These are phyloP conservation scores for Diospyros lotus DNA, from an alignment of 148 eudicot genomes.

Conservation along the genomic window DNA sequence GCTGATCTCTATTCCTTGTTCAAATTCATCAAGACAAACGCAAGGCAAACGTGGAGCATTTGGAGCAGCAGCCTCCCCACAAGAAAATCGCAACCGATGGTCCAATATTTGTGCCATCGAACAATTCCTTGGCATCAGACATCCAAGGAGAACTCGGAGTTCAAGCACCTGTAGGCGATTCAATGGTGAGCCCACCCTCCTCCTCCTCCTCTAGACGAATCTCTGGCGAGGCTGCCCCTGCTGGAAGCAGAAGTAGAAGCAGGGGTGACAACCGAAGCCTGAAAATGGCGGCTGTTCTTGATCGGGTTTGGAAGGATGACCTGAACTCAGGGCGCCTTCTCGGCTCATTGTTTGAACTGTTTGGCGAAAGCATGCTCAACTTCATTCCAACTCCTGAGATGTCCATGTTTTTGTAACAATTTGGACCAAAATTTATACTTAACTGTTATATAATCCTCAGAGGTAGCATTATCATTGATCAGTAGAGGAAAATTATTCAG, in stretches of 20 bases:
- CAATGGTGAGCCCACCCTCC: constrained; percentile 19
- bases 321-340: constrained; percentile 57
- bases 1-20: too few species aligned
- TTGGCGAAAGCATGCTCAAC: constrained; percentile 61
- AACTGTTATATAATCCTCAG: not conserved
- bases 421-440: not conserved
- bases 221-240: constrained; percentile 1
- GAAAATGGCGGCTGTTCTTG: constrained; percentile 37
- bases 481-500: not conserved
- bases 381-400: constrained; percentile 61
- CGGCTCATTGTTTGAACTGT: constrained; percentile 40
- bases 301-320: constrained; percentile 73
- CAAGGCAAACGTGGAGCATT: constrained; percentile 34
- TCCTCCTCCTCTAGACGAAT: constrained; percentile 31
- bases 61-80: constrained; percentile 42
- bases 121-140: constrained; percentile 29
- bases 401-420: constrained; percentile 44
- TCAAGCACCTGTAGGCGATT: constrained; percentile 19
- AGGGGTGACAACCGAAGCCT: constrained; percentile 17
- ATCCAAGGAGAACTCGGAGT: constrained; percentile 19
- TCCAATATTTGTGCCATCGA: constrained; percentile 20
- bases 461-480: not conserved
- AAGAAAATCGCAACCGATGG: constrained; percentile 49
- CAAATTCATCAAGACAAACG: constrained; percentile 43
- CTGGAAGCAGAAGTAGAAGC: constrained; percentile 15